Conservation (phyloP, 2,329 filamentous ascomycete genomes). For the Penicillium sp. region DNA sequence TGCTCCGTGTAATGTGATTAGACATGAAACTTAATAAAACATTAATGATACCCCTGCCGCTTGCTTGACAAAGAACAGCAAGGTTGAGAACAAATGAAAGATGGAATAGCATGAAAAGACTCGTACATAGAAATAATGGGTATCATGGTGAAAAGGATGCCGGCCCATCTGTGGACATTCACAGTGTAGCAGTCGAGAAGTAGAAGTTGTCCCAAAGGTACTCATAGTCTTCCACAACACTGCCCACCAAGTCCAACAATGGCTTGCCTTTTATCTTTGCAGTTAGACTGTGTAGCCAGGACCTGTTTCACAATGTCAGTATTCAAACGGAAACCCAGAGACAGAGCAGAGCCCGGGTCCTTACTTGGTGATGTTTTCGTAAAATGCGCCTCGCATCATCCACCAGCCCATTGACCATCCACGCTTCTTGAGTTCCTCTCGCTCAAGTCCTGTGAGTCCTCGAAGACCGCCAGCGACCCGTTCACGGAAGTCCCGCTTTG, state of each 20-base stretch:
- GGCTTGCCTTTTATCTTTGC: conserved; percentile 68
- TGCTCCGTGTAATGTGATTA: conserved; percentile 9
- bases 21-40: conserved; percentile 20
- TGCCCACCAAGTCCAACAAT: conserved; percentile 75
- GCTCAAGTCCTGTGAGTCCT: conserved; percentile 77
- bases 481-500: conserved; percentile 62
- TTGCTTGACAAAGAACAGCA: conserved; percentile 4
- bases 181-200: conserved; percentile 65
- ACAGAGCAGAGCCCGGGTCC: conserved; percentile 19
- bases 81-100: conserved; percentile 17
- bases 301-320: conserved; percentile 40
- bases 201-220: conserved; percentile 99
- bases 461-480: conserved; percentile 67
- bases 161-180: conserved; percentile 11
- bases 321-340: not conserved
- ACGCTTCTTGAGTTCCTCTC: conserved; percentile 82
- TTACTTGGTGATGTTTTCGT: conserved; percentile 79
- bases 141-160: conserved; percentile 19
- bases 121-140: conserved; percentile 14
- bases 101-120: conserved; percentile 6
- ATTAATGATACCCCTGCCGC: conserved; percentile 28
- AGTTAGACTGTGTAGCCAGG: conserved; percentile 66
- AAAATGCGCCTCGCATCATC: conserved; percentile 94
- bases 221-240: conserved; percentile 91
- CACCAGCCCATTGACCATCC: conserved; percentile 94